A percentile compares a stretch with the other conserved stretches of the same genome.
Conservation (phyloP, 2,329 filamentous ascomycete genomes). For the Aspergillus intermedius region DNA sequence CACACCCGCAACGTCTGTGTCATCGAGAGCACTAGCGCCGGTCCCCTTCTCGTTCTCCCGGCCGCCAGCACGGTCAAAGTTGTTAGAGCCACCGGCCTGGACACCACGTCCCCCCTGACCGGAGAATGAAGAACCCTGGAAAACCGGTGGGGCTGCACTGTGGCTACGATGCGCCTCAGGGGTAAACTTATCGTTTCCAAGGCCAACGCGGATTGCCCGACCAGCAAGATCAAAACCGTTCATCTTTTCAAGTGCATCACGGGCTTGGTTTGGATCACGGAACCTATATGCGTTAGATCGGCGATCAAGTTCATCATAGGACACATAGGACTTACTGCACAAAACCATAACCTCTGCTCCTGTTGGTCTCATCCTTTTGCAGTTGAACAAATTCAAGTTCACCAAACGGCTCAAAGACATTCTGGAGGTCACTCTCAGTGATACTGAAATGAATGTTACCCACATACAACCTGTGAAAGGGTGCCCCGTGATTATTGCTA, state of each 20-base stretch:
- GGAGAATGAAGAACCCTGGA: conserved; percentile 86
- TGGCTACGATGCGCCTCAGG: conserved; percentile 87
- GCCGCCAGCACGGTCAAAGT: conserved; percentile 84
- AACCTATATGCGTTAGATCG: conserved; percentile 52
- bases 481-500: conserved; percentile 71
- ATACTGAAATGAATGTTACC: conserved; percentile 99
- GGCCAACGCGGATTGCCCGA: conserved; percentile 93
- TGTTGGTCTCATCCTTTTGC: conserved; percentile 87
- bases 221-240: conserved; percentile 98
- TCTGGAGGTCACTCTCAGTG: conserved; percentile 89
- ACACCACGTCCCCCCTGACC: conserved; percentile 81
- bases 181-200: conserved; percentile 99
- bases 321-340: conserved; percentile 68
- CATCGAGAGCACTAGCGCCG: conserved; percentile 89
- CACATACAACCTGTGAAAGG: conserved; percentile 96
- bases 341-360: conserved; percentile 94
- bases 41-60: conserved; percentile 82
- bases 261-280: conserved; percentile 80
- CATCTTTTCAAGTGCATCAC: conserved; percentile 96
- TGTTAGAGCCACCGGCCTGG: conserved; percentile 65
- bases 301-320: background rate
- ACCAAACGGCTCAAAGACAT: conserved; percentile 95
- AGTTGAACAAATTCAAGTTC: conserved; percentile 96
- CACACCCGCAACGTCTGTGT: conserved; percentile 94
- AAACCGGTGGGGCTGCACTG: conserved; percentile 58